phyloP scores from a whole-genome alignment of 208 protist species.

The Leishmania lainsoni region DNA sequence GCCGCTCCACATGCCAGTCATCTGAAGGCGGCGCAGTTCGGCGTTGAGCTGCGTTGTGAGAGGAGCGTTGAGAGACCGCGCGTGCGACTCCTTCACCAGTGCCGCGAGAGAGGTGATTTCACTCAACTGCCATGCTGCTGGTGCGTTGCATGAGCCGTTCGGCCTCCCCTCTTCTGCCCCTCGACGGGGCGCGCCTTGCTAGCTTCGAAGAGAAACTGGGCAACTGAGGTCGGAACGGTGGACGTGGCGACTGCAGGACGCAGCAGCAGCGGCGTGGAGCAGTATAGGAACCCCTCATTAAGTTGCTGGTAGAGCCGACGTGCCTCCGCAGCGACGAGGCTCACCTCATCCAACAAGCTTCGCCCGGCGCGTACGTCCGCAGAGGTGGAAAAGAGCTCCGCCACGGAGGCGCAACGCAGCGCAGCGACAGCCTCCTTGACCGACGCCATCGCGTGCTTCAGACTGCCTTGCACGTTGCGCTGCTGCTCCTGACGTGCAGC shows the following conservation, averaged over 20 bases:
- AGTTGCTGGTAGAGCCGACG: conserved; percentile 36
- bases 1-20: conserved; percentile 26
- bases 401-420: conserved; percentile 16
- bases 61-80: conserved; percentile 61
- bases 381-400: conserved; percentile 19
- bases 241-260: conserved; percentile 31
- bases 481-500: conserved; percentile 64
- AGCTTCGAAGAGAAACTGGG: conserved; percentile 23
- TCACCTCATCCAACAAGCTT: conserved; percentile 50
- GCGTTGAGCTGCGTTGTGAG: conserved; percentile 39
- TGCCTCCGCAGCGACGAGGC: conserved; percentile 16
- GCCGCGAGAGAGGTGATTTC: conserved; percentile 39
- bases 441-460: conserved; percentile 41
- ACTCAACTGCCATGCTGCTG: conserved; percentile 13
- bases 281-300: conserved; percentile 54
- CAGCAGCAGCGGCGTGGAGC: conserved; percentile 67
- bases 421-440: conserved; percentile 28
- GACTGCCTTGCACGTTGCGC: conserved; percentile 33
- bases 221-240: conserved; percentile 27
- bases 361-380: conserved; percentile 8
- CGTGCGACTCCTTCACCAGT: conserved; percentile 41
- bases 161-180: neutral
- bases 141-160: neutral
- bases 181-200: neutral
- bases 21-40: conserved; percentile 15